Base-by-base conservation (phyloP, 345 rosid genomes). In the Linum usitatissimum region DNA sequence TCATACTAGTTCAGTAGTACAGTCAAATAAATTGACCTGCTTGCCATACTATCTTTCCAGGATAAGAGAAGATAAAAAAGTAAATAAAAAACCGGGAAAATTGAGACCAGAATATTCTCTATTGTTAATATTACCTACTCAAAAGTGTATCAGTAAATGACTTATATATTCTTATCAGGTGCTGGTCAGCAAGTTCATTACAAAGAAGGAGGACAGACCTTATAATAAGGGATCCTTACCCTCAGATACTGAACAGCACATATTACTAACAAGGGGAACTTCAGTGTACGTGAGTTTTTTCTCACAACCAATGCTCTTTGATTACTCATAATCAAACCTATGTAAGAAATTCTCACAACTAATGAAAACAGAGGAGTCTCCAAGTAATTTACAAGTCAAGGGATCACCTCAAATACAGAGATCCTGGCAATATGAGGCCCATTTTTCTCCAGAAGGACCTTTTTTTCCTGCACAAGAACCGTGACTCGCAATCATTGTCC, bases 371-470 rank as follows among this genome's bases (percentile, higher is more conserved):
- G 38, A 34, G 38, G 51, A 45, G 51, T 15, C 51, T 1, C 13
- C 10, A 10, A 45, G 10, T 10, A 45, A 7, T 15, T 45, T 7
- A 15, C 51, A 9, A 55, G 14, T 55, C 13, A 55, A 6, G 23
- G 30, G 63, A 66, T 67, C 67, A 89, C 98, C 95, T 92, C 95
- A 68, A 78, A 83, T 15, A 92, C 83, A 6, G 96, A 92, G 70
- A 92, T 73, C 69, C 96, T 85, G 31, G 82, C 95, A 73, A 87
- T 72, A 73, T 75, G 86, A 67, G 98, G 88, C 51, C 95, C 96
- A 70, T 80, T 83, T 62, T 68, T 84, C 63, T 89, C 98, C 82
- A 92, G 77, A 17, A 88, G 84, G 74, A 92, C 83, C 68, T 92
- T 92, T 78, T 86, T 92, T 63, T 92, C 95, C 98, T 92, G 73